phyloP scores from a whole-genome alignment of 1,139 yeast genomes.

The Ogataea hybrid region DNA sequence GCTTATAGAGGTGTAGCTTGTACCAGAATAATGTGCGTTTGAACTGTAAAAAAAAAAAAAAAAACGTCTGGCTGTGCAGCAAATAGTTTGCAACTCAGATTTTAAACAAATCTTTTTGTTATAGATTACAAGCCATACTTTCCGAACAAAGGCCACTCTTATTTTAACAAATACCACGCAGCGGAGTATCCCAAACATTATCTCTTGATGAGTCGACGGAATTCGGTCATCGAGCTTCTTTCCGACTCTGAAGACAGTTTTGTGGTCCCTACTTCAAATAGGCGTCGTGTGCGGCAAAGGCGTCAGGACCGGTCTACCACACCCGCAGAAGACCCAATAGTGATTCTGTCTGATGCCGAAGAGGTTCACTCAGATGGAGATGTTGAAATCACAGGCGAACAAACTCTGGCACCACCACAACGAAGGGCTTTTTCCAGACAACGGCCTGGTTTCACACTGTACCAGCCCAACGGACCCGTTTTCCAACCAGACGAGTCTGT shows the following conservation, averaged over 20 bases:
- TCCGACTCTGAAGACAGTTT: constrained; percentile 20
- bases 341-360: constrained; percentile 16
- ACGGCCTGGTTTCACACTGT: constrained; percentile 14
- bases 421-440: constrained; percentile 6
- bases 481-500: constrained; percentile 11
- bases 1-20: constrained; percentile 7
- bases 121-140: background rate
- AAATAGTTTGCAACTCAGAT: background rate
- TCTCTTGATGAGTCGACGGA: constrained; percentile 6
- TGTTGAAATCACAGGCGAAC: constrained; percentile 31
- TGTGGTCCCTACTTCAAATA: background rate
- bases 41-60: background rate
- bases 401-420: constrained; percentile 8
- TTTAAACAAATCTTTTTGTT: background rate
- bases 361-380: constrained; percentile 28
- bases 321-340: constrained; percentile 15
- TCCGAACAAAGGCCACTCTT: too few species aligned
- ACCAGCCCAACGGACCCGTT: constrained; percentile 15
- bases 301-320: constrained; percentile 5
- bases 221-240: constrained; percentile 19
- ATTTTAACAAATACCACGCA: too few species aligned
- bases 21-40: constrained; percentile 12
- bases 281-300: constrained; percentile 6
- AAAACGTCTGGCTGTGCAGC: constrained; percentile 7
- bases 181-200: background rate